phyloP scores from a whole-genome alignment of 2,329 filamentous ascomycete genomes.

The Aphanocladium album region DNA sequence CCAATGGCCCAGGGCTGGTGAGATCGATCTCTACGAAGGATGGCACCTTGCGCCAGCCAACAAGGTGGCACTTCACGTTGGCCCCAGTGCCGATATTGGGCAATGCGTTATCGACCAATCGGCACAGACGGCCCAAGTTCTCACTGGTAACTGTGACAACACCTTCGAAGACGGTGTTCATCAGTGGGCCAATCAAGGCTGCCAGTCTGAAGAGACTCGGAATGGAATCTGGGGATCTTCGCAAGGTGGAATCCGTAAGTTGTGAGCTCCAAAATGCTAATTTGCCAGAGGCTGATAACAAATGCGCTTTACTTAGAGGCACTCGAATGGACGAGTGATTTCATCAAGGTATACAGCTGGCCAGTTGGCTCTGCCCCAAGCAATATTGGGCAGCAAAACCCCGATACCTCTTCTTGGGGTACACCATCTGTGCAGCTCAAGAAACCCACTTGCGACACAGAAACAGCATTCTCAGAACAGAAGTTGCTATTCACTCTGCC shows the following conservation, averaged over 20 bases:
- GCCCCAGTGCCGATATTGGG: conserved; percentile 22
- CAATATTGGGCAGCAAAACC: conserved; percentile 19
- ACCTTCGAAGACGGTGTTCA: neutral
- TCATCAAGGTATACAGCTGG: conserved; percentile 35
- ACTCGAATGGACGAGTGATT: conserved; percentile 31
- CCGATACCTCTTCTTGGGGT: conserved; percentile 11
- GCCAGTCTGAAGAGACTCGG: neutral
- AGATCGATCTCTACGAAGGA: conserved; percentile 61
- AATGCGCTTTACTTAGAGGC: conserved; percentile 22
- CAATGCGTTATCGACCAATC: conserved; percentile 23
- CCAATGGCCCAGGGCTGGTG: conserved; percentile 46
- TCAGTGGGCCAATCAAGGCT: conserved; percentile 3
- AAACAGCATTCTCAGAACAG: neutral
- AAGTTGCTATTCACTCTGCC: conserved; percentile 5
- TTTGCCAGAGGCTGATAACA: neutral
- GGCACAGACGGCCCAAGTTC: conserved; percentile 21
- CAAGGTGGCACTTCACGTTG: conserved; percentile 52
- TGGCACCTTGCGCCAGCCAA: conserved; percentile 50
- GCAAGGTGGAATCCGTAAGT: conserved; percentile 10
- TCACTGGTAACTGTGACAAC: conserved; percentile 12
- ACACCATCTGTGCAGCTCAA: conserved; percentile 4
- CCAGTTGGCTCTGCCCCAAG: conserved; percentile 20
- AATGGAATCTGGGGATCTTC: conserved; percentile 7
- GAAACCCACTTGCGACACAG: neutral
- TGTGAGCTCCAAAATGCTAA: neutral